Base-by-base conservation (phyloP, 805 yeast genomes). In the Monosporozyma siamensis region DNA sequence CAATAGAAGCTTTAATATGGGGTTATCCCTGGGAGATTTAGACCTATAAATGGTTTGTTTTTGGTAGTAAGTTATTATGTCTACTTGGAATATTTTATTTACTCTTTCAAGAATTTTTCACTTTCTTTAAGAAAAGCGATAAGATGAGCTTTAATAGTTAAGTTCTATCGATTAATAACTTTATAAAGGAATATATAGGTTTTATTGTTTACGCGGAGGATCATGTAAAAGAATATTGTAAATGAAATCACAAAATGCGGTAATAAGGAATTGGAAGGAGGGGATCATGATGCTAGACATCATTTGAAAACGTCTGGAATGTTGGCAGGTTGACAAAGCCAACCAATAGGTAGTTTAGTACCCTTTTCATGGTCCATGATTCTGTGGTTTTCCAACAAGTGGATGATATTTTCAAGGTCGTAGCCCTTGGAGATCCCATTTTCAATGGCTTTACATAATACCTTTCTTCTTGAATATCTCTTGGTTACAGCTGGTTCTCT, bases 391-490 rank as follows among this genome's bases (percentile, higher is more conserved):
- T 75, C 80, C 40, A 75, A 53, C 15, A 72, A 61, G n/a, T 66
- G 61, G 24, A 75, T 66, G 15, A 74, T 65, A 30, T 64, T 56
- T 2, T 67, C 67, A 34, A 72, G 61, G 12, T 66, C 48, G 47
- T 63, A 69, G 0, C 79, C 78, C 48, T 67, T 66, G 4, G 52
- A 48, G 40, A 67, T 50, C 1, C 79, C 81, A 7, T 49, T 61
- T 50, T 75, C 79, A 40, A 76, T 73, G 4, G 80, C 80, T 46
- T 67, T 70, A 56, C 75, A 76, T 20, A 76, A 66, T 26, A 71
- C 71, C 51, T 72, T 74, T 31, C 81, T 61, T 47, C 82, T 55
- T 38, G 72, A 65, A 51, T 71, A 76, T 36, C 77, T 70, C 47
- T 77, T 70, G 42, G 71, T 69, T 24, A 72, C 72, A 0, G 79